Base-by-base conservation (phyloP, 768 basidiomycete species). In the Boletellus ananas region DNA sequence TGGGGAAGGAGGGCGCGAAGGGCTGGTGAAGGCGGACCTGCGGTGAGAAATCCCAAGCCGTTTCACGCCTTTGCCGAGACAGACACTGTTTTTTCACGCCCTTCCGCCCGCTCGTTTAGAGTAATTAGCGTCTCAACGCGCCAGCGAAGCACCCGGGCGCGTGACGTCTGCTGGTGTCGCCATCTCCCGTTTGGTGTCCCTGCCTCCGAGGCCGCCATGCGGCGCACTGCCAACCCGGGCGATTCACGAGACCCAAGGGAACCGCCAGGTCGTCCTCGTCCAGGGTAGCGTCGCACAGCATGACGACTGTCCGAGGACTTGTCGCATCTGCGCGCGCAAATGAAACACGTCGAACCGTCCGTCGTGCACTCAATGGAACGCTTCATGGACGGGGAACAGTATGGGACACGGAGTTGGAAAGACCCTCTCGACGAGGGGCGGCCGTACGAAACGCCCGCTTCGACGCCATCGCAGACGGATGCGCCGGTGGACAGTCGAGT, bases 301-400 rank as follows among this genome's bases (percentile, higher is more conserved):
- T 31, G 37, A 43, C 41, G 49, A n/a, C n/a, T 52, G 29, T 61
- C 55, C 62, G 56, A 61, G 61, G 53, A 53, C 45, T 40, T 51
- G 45, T 10, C 16, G 17, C 34, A 21, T 37, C 29, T 12, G 37
- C 47, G 47, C 47, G 48, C 48, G 21, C 51, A 57, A 60, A 58
- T 61, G 61, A 64, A 58, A 60, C 61, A 54, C 50, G 34, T 34
- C 29, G 29, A 34, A 20, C 18, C 46, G 6, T 6, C 29, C 18
- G 31, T 47, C 43, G 34, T 20, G 20, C 40, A 37, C 18, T 23
- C 29, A 8, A 29, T 29, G 29, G 29, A 29, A 29, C 25, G 4
- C 29, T 29, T 29, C 29, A 29, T 29, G 4, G 29, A 29, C 29
- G 29, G 29, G 7, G 29, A 29, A 29, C 7, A 29, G 8, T 8